Percentiles rank a stretch among this genome's conserved stretches.
These are phyloP conservation scores for Fusarium tanahbumbuense DNA, from an alignment of 2,329 filamentous ascomycete species.

Conservation along the genomic window DNA sequence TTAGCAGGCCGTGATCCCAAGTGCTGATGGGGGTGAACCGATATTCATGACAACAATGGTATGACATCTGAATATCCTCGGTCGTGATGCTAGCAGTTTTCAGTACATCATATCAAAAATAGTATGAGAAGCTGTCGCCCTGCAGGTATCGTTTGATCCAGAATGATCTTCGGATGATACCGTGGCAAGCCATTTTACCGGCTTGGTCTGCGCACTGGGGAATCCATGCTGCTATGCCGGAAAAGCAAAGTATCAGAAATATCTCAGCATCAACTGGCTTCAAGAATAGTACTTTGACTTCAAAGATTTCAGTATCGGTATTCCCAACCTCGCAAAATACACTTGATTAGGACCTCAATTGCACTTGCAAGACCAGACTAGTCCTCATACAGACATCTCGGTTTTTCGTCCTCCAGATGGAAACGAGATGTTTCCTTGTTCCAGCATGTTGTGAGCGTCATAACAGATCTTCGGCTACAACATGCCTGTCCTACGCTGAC, in stretches of 20 bases:
- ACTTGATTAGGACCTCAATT: conserved; percentile 39
- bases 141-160: conserved; percentile 41
- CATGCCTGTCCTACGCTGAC: conserved; percentile 37
- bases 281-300: conserved; percentile 20
- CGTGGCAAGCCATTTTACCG: conserved; percentile 33
- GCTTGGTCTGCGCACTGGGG: conserved; percentile 34
- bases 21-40: background rate
- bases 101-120: conserved; percentile 22
- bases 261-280: conserved; percentile 7
- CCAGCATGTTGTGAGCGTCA: conserved; percentile 27
- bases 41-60: background rate
- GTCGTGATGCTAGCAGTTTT: conserved; percentile 4
- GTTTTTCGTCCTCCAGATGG: conserved; percentile 20
- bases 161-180: conserved; percentile 40
- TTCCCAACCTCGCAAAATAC: conserved; percentile 40
- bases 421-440: conserved; percentile 26
- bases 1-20: background rate
- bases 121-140: conserved; percentile 1
- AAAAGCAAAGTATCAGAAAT: conserved; percentile 34
- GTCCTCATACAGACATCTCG: conserved; percentile 27
- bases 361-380: conserved; percentile 44
- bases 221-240: conserved; percentile 35
- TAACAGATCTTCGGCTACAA: conserved; percentile 38
- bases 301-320: conserved; percentile 5
- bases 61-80: background rate